Conservation (phyloP, 257 asterid species). For the Jacaranda mimosifolia region DNA sequence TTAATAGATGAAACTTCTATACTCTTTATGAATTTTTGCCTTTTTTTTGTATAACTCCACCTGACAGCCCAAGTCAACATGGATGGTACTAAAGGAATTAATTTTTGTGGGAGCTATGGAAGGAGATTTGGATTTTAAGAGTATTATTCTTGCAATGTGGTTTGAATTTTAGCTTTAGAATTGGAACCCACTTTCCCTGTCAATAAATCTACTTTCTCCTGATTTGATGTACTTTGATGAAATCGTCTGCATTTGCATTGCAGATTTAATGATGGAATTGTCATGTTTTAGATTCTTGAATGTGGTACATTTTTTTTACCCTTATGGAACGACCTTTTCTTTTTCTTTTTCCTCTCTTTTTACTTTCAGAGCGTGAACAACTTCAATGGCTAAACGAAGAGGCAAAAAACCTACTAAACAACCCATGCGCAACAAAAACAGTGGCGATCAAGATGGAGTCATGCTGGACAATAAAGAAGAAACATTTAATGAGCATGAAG, state of each 20-base stretch:
- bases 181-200: neutral
- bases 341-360: neutral
- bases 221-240: neutral
- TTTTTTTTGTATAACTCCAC: neutral
- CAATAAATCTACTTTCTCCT: neutral
- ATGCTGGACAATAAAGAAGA: conserved; percentile 35
- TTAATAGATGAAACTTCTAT: neutral
- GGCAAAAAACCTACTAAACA: conserved; percentile 38
- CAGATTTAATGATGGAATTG: conserved; percentile 8
- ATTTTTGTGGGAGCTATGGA: neutral
- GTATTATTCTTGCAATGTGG: neutral
- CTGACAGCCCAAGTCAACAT: neutral
- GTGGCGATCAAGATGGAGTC: conserved; percentile 29
- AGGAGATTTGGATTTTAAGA: neutral
- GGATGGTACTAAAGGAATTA: neutral
- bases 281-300: conserved; percentile 10
- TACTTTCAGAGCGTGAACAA: conserved; percentile 30
- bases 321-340: neutral
- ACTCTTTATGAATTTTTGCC: neutral
- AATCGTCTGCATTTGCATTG: conserved; percentile 11
- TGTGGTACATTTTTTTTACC: neutral
- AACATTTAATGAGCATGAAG: conserved; percentile 45
- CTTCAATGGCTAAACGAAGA: conserved; percentile 50
- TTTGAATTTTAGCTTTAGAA: neutral
- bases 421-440: conserved; percentile 18